Percentiles rank a stretch among this genome's conserved stretches.
Conservation (phyloP, 2,329 filamentous ascomycete species). For the Talaromyces atroroseus region DNA sequence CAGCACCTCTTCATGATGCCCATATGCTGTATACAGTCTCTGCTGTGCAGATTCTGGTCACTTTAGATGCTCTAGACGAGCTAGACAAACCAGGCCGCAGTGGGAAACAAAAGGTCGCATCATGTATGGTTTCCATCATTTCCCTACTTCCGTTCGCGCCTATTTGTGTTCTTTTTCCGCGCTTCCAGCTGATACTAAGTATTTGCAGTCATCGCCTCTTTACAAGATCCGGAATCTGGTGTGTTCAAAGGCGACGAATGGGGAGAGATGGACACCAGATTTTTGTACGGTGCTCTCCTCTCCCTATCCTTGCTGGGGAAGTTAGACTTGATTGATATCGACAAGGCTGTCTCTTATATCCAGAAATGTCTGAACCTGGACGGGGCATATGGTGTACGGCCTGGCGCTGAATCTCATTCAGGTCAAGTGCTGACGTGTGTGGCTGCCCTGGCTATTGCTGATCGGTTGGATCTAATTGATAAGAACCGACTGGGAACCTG, state of each 20-base stretch:
- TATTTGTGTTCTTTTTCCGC: not conserved
- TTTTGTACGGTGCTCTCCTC: constrained; percentile 85
- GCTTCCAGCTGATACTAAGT: constrained; percentile 1
- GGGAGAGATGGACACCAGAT: constrained; percentile 93
- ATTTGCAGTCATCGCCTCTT: constrained; percentile 62
- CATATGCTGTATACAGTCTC: constrained; percentile 96
- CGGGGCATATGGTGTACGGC: constrained; percentile 83
- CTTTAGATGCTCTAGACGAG: constrained; percentile 76
- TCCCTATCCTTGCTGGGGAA: constrained; percentile 77
- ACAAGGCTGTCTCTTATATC: constrained; percentile 74
- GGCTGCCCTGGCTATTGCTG: constrained; percentile 77
- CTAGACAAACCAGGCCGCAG: constrained; percentile 64
- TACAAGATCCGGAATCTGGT: constrained; percentile 76
- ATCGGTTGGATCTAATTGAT: constrained; percentile 74
- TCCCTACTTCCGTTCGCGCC: too few species aligned
- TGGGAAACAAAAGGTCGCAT: constrained; percentile 67
- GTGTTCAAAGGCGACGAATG: constrained; percentile 93
- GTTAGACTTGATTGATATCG: constrained; percentile 67
- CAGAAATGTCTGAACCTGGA: constrained; percentile 86
- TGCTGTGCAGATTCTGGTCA: constrained; percentile 86
- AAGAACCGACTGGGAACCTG: constrained; percentile 77
- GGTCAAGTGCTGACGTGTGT: constrained; percentile 96
- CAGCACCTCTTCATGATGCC: constrained; percentile 87
- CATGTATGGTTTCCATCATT: constrained; percentile 57
- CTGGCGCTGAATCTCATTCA: constrained; percentile 88